phyloP scores from a whole-genome alignment of 2,329 filamentous ascomycete species.

The Talaromyces atroroseus region DNA sequence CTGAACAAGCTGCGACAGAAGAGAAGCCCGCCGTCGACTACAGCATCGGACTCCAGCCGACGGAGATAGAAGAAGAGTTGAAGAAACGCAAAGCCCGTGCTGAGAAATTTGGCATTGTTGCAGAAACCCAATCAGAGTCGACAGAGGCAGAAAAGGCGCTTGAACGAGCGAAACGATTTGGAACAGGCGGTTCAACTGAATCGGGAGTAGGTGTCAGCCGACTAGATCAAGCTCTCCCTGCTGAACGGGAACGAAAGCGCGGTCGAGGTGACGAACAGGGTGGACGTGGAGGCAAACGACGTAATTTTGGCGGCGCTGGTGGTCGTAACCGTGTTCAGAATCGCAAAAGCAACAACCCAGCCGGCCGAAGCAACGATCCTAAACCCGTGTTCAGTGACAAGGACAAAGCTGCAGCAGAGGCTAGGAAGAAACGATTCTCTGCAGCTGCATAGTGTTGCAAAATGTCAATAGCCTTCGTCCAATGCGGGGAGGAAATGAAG shows the following conservation, averaged over 20 bases:
- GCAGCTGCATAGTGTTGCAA: constrained; percentile 21
- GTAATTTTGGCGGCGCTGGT: constrained; percentile 31
- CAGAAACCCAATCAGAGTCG: constrained; percentile 32
- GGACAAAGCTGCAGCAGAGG: constrained; percentile 41
- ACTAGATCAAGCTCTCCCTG: constrained; percentile 42
- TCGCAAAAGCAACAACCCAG: constrained; percentile 8
- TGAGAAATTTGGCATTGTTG: constrained; percentile 44
- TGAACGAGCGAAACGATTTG: constrained; percentile 45
- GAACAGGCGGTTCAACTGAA: constrained; percentile 23
- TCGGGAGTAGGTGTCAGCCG: constrained; percentile 30
- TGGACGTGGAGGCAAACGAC: constrained; percentile 39
- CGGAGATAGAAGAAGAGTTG: constrained; percentile 42
- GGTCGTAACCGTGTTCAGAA: constrained; percentile 25
- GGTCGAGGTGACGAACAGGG: constrained; percentile 33
- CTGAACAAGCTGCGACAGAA: constrained; percentile 19
- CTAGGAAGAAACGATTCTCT: constrained; percentile 45
- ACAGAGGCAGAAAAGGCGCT: constrained; percentile 41
- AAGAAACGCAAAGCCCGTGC: constrained; percentile 46
- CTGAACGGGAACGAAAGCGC: constrained; percentile 38
- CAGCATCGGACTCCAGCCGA: constrained; percentile 37
- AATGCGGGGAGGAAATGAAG: not conserved
- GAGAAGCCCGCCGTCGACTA: constrained; percentile 35
- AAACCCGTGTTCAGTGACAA: constrained; percentile 32
- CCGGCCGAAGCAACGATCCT: constrained; percentile 17
- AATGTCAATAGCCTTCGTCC: not conserved